These are phyloP conservation scores for Colletotrichum lentis DNA, from an alignment of 2,329 filamentous ascomycete genomes.

Conservation along the genomic window DNA sequence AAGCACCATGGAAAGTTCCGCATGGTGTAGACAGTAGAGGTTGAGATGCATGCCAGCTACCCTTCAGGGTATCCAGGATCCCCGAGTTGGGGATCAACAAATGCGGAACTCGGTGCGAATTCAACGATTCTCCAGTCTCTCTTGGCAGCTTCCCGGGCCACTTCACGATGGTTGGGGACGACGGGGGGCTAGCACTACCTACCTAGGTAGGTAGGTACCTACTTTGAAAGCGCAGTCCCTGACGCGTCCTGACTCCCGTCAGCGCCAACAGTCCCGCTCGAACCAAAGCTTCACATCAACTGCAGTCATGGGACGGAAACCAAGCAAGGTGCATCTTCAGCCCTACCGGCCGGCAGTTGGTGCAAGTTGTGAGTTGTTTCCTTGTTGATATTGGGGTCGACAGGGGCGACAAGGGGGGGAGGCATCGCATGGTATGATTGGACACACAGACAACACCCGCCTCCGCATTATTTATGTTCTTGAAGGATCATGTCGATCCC, in stretches of 20 bases:
- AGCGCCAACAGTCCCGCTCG: background rate
- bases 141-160: too few relatives aligned
- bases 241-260: background rate
- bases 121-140: too few relatives aligned
- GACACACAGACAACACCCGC: background rate
- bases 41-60: background rate
- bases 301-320: background rate
- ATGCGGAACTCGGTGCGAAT: background rate
- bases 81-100: background rate
- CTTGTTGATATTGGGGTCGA: background rate
- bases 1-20: background rate
- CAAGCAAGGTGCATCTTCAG: background rate
- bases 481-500: background rate
- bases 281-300: background rate
- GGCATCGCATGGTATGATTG: background rate
- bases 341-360: background rate
- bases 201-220: too few relatives aligned
- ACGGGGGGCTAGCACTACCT: too few relatives aligned
- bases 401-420: background rate
- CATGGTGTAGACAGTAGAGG: constrained; percentile 1
- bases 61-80: constrained; percentile 2
- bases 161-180: too few relatives aligned
- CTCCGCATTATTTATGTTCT: background rate
- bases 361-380: background rate
- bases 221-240: too few relatives aligned